Conservation (phyloP, 768 basidiomycete species). For the Porpolomopsis calyptriformis region DNA sequence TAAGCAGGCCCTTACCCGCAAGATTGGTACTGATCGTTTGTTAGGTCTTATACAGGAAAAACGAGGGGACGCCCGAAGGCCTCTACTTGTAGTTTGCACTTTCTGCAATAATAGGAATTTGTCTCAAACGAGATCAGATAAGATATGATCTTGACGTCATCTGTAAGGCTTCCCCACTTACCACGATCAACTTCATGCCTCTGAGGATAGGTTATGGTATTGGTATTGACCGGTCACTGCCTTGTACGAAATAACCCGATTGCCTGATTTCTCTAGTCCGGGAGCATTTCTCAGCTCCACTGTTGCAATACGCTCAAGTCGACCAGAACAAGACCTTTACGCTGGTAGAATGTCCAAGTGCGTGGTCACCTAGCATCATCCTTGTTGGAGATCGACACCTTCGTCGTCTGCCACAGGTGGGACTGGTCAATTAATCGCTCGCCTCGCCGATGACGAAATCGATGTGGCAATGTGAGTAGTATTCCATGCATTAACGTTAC, state of each 20-base stretch:
- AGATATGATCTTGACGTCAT: constrained; percentile 4
- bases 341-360: constrained; percentile 85
- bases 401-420: constrained; percentile 50
- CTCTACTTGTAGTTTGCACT: constrained; percentile 3
- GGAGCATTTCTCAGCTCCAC: constrained; percentile 87
- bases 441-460: constrained; percentile 64
- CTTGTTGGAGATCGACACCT: neutral
- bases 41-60: constrained; percentile 88
- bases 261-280: constrained; percentile 38
- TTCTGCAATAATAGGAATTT: neutral
- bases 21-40: constrained; percentile 8
- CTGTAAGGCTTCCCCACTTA: no score
- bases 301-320: constrained; percentile 70
- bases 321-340: constrained; percentile 68
- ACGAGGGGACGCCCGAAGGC: constrained; percentile 82
- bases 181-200: constrained; percentile 26
- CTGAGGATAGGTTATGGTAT: constrained; percentile 41
- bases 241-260: neutral
- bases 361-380: constrained; percentile 8
- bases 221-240: neutral
- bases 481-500: neutral
- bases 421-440: constrained; percentile 73
- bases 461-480: constrained; percentile 66
- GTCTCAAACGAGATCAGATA: constrained; percentile 3
- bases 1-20: constrained; percentile 20